Percentiles rank a stretch among this genome's conserved stretches.
Evolutionary conservation across 108 stramenopile species (phyloP).

Genomic region (Pseudonitzschia multistriata): DNA sequence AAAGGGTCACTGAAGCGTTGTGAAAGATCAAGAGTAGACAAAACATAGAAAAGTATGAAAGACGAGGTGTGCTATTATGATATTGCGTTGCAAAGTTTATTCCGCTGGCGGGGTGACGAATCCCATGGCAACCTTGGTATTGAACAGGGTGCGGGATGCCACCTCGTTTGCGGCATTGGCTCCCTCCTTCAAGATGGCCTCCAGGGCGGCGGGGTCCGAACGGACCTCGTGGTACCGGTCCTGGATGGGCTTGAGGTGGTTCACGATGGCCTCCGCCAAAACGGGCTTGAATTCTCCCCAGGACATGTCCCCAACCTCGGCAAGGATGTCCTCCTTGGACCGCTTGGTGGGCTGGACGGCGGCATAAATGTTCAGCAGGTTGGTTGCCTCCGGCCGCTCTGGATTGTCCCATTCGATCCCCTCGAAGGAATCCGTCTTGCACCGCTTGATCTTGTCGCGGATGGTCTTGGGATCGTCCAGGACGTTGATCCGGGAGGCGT

Average conservation of each 20-base stretch:
- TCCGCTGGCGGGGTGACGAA: conserved; percentile 40
- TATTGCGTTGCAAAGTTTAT: background rate
- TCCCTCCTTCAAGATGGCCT: conserved; percentile 87
- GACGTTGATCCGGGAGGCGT: conserved; percentile 93
- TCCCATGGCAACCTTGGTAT: conserved; percentile 95
- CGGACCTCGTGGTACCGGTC: conserved; percentile 85
- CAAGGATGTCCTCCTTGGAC: conserved; percentile 72
- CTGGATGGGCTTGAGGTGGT: conserved; percentile 94
- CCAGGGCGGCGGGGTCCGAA: conserved; percentile 80
- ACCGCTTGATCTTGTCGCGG: conserved; percentile 90
- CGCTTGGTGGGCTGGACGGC: conserved; percentile 80
- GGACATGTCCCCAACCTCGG: conserved; percentile 82
- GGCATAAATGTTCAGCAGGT: conserved; percentile 93
- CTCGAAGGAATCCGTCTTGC: conserved; percentile 91
- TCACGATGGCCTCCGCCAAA: conserved; percentile 92
- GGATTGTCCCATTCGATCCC: conserved; percentile 97
- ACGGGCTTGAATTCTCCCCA: conserved; percentile 97
- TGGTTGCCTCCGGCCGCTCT: conserved; percentile 96
- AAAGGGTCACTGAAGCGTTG: too few relatives aligned
- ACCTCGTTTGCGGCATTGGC: conserved; percentile 92
- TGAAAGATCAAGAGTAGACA: too few relatives aligned
- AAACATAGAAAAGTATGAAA: background rate
- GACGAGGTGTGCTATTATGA: background rate
- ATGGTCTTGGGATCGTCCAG: conserved; percentile 92
- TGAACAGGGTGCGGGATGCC: conserved; percentile 77